Percentiles rank a stretch among this genome's conserved stretches.
Conservation (phyloP, 331 rosid species). For the Stylosanthes scabra region DNA sequence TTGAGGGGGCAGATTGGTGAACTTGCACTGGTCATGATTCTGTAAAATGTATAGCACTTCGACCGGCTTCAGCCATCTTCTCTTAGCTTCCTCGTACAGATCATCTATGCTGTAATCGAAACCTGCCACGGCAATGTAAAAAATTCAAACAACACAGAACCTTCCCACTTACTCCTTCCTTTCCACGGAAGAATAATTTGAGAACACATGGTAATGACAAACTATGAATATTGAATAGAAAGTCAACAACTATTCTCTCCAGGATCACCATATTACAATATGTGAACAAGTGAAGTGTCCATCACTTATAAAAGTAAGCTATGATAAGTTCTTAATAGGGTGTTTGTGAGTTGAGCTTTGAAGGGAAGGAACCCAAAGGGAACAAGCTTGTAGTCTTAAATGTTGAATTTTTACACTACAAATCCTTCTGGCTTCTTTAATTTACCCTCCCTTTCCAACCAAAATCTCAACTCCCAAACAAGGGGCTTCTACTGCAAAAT, state of each 20-base stretch:
- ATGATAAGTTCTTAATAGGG: background rate
- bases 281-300: too few relatives aligned
- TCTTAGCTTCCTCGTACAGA: conserved; percentile 77
- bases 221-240: background rate
- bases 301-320: too few relatives aligned
- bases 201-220: background rate
- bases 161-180: background rate
- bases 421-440: too few relatives aligned
- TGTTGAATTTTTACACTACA: too few relatives aligned
- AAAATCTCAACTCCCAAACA: too few relatives aligned
- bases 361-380: too few relatives aligned
- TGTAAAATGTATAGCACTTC: conserved; percentile 83
- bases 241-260: background rate
- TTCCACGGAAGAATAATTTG: background rate
- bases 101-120: conserved; percentile 58
- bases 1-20: conserved; percentile 62
- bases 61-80: conserved; percentile 92
- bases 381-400: too few relatives aligned
- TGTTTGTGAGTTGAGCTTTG: too few relatives aligned
- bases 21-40: conserved; percentile 71
- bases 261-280: background rate
- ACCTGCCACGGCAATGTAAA: conserved; percentile 52
- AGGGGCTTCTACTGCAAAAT: too few relatives aligned
- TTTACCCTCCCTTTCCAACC: too few relatives aligned
- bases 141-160: conserved; percentile 31